Evolutionary conservation across 2,329 filamentous ascomycete genomes (phyloP).

Genomic region (Cladosporium sp.): DNA sequence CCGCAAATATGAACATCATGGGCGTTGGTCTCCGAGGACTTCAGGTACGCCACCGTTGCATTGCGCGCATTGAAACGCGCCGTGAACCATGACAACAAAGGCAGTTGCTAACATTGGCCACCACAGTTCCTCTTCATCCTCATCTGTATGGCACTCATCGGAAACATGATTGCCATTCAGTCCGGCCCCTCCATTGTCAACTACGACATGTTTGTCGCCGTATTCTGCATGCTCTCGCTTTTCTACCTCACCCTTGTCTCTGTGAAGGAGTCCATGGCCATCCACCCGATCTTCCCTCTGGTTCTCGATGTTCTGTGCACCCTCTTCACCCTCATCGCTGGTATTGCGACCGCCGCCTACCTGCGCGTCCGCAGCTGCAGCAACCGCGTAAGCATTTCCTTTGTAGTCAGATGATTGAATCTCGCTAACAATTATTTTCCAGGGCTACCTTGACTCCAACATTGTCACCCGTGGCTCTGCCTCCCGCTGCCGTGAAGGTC

Average conservation of each 20-base stretch:
- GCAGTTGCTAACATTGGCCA: not conserved
- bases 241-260: conserved; percentile 58
- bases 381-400: conserved; percentile 46
- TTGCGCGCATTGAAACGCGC: not conserved
- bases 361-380: conserved; percentile 66
- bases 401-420: not conserved
- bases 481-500: conserved; percentile 70
- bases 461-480: conserved; percentile 46
- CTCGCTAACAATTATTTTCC: conserved; percentile 12
- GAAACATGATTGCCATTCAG: conserved; percentile 56
- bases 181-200: conserved; percentile 49
- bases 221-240: conserved; percentile 61
- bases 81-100: not conserved
- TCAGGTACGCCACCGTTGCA: conserved; percentile 19
- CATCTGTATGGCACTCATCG: conserved; percentile 57
- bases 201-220: conserved; percentile 65
- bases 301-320: conserved; percentile 56
- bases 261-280: conserved; percentile 50
- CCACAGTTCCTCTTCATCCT: conserved; percentile 55
- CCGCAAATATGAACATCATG: conserved; percentile 19
- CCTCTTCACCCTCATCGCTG: conserved; percentile 67
- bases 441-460: conserved; percentile 37
- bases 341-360: conserved; percentile 66
- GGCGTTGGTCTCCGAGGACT: conserved; percentile 26
- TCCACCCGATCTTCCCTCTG: conserved; percentile 50